Evolutionary conservation across 805 yeast genomes (phyloP), one percentile per base, ranked within the genome.

Genomic region (Grigorovia yakushimaensis): DNA sequence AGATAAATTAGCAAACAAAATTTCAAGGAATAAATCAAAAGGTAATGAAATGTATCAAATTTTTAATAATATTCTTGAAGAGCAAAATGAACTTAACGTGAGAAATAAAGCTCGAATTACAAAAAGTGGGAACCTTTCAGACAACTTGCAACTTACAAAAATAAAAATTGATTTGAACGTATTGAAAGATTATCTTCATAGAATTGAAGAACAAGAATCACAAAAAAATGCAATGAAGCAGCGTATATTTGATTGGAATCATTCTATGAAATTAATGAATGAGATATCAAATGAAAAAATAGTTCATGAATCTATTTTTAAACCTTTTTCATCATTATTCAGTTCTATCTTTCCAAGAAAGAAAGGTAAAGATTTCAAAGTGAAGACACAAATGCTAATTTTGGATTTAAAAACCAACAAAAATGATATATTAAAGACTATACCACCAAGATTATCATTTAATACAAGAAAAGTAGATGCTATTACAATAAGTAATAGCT

Each of bases 401-500:
- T 47, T 51, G 35, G 54, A 60, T 45, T 36, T 58, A 15, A 43
- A 45, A 8, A 48, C 43, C n/a, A 43, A 46, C 9, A 24, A 47
- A 23, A 40, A 47, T 38, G 20, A 38, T 2, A 38, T 51, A 13
- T 42, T 46, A 9, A 46, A 52, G 11, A 24, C 49, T 11, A 24
- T 24, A 30, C 18, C 22, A 5, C 33, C 44, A 46, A 17, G 47
- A 51, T 15, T 51, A 51, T 41, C 54, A 9, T 46, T 56, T 22
- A 56, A 57, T 49, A 54, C 58, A 21, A 52, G 53, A 24, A 45
- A 53, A 47, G 52, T 51, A 44, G 65, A 61, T 46, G 42, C 60
- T 38, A 55, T 61, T 45, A 56, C 54, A 2, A 54, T 63, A 19
- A 53, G 62, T 9, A 61, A 62, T 44, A 51, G 54, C 24, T 49